phyloP scores from a whole-genome alignment of 169 alveolate species.

The Theileria annulata region DNA sequence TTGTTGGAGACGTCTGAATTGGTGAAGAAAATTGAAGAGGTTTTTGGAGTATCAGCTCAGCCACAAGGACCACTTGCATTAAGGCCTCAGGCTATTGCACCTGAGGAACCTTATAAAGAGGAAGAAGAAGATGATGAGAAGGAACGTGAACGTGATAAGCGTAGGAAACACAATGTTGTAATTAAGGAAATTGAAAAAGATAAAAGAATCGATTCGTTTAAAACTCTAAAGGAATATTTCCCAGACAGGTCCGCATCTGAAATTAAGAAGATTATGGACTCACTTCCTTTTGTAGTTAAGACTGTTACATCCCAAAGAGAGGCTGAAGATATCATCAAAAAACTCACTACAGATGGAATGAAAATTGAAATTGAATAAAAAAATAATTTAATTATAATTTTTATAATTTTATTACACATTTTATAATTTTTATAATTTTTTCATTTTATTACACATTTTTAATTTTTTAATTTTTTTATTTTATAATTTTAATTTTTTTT shows the following conservation, averaged over 20 bases:
- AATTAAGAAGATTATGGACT: conserved; percentile 73
- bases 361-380: conserved; percentile 51
- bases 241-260: conserved; percentile 65
- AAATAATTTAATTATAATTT: not conserved
- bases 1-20: conserved; percentile 78
- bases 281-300: conserved; percentile 69
- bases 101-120: conserved; percentile 29
- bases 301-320: conserved; percentile 61
- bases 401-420: not conserved
- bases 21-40: conserved; percentile 75
- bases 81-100: conserved; percentile 45
- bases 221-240: conserved; percentile 60
- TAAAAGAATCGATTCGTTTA: conserved; percentile 64
- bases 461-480: not conserved
- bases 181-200: conserved; percentile 61
- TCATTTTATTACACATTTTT: not conserved
- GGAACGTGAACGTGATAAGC: conserved; percentile 45
- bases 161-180: conserved; percentile 70
- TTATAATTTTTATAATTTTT: not conserved
- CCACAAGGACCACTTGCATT: conserved; percentile 38
- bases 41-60: conserved; percentile 71
- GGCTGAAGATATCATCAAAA: conserved; percentile 63
- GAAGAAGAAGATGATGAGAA: conserved; percentile 69
- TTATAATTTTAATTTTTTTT: not conserved
- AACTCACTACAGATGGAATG: conserved; percentile 59